Conservation (phyloP, 768 basidiomycete species). For the Suillus clintonianus region DNA sequence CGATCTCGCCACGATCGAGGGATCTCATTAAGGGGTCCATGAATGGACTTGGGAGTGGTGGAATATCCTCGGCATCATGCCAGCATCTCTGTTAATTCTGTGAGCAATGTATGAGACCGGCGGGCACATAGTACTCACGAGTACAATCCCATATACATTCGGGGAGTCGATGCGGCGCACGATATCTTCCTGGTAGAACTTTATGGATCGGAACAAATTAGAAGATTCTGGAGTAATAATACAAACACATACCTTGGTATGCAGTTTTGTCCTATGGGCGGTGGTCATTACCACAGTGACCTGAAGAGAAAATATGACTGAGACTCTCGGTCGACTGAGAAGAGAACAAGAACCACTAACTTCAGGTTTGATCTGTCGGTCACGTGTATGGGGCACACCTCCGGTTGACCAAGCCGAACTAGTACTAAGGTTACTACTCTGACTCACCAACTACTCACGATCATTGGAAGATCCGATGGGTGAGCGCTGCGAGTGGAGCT, state of each 20-base stretch:
- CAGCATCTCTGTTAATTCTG: constrained; percentile 68
- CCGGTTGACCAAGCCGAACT: background rate
- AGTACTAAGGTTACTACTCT: too few relatives aligned
- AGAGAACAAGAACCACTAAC: constrained; percentile 3
- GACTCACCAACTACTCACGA: too few relatives aligned
- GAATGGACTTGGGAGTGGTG: constrained; percentile 40
- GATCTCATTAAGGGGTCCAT: constrained; percentile 76
- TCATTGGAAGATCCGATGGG: background rate
- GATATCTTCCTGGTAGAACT: constrained; percentile 74
- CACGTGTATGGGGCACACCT: constrained; percentile 17
- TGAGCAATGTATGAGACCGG: constrained; percentile 12
- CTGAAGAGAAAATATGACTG: background rate
- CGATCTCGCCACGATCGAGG: constrained; percentile 78
- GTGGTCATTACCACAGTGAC: constrained; percentile 26
- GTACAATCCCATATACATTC: constrained; percentile 56
- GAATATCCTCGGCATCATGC: constrained; percentile 82
- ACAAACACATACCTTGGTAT: constrained; percentile 34
- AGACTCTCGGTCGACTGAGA: constrained; percentile 3
- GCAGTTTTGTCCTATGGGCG: constrained; percentile 19
- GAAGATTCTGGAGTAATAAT: background rate
- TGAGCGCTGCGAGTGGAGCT: too few relatives aligned
- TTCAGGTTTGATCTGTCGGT: constrained; percentile 11
- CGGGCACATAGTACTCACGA: constrained; percentile 48
- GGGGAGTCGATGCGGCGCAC: constrained; percentile 50
- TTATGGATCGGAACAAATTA: background rate